Evolutionary conservation across 768 basidiomycete genomes (phyloP).

Genomic region (Boletellus ananiceps): DNA sequence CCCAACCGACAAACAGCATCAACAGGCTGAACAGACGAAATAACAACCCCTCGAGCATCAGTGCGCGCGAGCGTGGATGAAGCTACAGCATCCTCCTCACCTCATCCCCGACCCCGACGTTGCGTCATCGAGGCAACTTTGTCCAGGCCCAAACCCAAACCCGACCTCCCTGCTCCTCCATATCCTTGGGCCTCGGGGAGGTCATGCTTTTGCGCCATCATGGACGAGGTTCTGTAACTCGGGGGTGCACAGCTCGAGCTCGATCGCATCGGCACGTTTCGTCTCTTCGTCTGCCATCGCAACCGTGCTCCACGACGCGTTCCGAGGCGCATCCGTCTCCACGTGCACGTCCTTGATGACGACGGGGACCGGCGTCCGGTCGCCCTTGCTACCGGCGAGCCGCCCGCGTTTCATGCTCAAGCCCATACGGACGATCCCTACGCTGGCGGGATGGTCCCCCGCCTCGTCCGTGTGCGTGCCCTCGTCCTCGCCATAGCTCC

Average conservation of each 20-base stretch:
- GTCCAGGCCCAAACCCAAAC: no score
- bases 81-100: no score
- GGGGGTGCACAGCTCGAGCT: conserved; percentile 11
- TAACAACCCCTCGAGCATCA: no score
- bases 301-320: neutral
- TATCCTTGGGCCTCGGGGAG: neutral
- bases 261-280: neutral
- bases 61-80: no score
- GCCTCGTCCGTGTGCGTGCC: neutral
- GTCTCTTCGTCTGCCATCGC: neutral
- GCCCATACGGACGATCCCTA: neutral
- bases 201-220: conserved; percentile 1
- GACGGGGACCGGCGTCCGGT: no score
- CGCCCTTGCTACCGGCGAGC: no score
- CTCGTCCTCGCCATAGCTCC: neutral
- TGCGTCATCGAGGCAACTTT: no score
- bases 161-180: neutral
- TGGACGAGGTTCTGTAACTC: conserved; percentile 3
- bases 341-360: neutral
- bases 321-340: neutral
- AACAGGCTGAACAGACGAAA: no score
- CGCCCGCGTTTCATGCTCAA: no score
- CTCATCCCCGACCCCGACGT: no score
- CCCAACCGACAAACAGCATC: no score
- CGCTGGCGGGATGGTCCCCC: neutral